A percentile compares a stretch with the other conserved stretches of the same genome.
Conservation (phyloP, 352 stramenopile species). For the Globisporangium polare region DNA sequence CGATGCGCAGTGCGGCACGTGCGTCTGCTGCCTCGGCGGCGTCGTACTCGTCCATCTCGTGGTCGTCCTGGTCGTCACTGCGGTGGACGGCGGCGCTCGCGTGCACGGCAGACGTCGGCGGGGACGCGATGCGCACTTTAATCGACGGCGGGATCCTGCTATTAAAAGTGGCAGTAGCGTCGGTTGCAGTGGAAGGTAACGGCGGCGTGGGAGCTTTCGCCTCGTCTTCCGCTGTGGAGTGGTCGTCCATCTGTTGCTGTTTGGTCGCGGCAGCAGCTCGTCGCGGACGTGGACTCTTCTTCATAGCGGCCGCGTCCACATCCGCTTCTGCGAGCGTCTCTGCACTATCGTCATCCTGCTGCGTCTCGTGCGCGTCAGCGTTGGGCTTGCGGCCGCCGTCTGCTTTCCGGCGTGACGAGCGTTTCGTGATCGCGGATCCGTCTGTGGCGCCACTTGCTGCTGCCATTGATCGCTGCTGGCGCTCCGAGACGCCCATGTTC, state of each 20-base stretch:
- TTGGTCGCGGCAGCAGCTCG: not conserved
- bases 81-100: not conserved
- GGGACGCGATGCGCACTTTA: constrained; percentile 9
- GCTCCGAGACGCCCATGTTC: constrained; percentile 1
- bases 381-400: not conserved
- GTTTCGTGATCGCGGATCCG: not conserved
- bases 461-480: not conserved
- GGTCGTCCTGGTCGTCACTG: constrained; percentile 2
- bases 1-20: constrained; percentile 29
- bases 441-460: not conserved
- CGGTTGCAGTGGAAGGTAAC: not conserved
- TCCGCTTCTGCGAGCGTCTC: not conserved
- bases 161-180: not conserved
- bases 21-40: not conserved
- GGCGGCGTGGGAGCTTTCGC: not conserved
- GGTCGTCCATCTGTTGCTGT: not conserved
- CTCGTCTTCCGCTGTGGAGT: not conserved
- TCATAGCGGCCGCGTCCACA: not conserved
- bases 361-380: not conserved
- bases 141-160: constrained; percentile 1
- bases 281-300: not conserved
- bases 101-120: not conserved
- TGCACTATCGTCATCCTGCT: not conserved
- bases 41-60: constrained; percentile 1
- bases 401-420: constrained; percentile 2